Evolutionary conservation across 176 grass and related monocot species (phyloP).

Genomic region (Cenchrus fungigraminus): DNA sequence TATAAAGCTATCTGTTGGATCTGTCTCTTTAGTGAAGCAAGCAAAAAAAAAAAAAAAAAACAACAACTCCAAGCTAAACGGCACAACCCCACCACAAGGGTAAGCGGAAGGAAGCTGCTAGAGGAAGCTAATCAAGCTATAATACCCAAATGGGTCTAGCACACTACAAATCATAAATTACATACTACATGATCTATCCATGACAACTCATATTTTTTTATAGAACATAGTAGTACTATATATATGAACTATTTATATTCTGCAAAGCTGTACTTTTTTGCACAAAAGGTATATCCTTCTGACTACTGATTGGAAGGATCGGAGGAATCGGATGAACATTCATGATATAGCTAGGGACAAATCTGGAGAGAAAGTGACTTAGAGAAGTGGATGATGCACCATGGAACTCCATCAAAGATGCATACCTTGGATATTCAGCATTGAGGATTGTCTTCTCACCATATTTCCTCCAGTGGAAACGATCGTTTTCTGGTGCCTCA

Average conservation of each 20-base stretch:
- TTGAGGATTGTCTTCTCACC: conserved; percentile 56
- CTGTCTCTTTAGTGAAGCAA: not conserved
- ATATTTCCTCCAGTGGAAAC: conserved; percentile 63
- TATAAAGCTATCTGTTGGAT: not conserved
- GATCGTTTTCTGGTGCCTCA: conserved; percentile 43
- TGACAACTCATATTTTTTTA: not conserved
- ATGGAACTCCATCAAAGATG: conserved; percentile 17
- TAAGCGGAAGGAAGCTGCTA: not conserved
- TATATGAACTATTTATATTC: not conserved
- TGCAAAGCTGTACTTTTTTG: not conserved
- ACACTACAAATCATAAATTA: not conserved
- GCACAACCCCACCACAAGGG: not conserved
- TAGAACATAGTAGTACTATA: not conserved
- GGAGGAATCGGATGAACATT: not conserved
- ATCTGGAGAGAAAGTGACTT: not conserved
- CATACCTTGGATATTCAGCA: conserved; percentile 46
- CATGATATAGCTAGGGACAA: not conserved
- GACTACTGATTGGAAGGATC: not conserved
- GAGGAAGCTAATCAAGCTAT: not conserved
- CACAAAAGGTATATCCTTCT: not conserved
- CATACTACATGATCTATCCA: not conserved
- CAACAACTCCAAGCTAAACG: not conserved
- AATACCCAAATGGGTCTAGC: not conserved
- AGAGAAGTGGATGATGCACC: not conserved
- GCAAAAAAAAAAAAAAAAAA: not conserved